Conservation (phyloP, 371 early-diverging fungal genomes). For the Batkoa obscura region DNA sequence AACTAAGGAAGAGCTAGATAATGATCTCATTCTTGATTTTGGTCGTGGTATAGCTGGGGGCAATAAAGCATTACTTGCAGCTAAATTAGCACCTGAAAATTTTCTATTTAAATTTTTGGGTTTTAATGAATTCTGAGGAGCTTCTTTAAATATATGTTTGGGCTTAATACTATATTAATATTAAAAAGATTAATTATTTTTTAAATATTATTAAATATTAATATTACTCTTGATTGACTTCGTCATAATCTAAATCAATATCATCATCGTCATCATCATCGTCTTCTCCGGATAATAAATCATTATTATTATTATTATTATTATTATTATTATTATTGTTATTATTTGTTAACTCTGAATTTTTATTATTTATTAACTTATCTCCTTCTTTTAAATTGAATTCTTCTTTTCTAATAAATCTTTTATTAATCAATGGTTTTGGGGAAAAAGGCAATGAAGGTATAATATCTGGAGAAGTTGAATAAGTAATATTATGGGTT, state of each 20-base stretch:
- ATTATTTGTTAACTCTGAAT: no score
- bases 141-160: background rate
- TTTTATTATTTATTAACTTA: no score
- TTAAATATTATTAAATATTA: no score
- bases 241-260: slow-evolving; percentile 31
- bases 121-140: background rate
- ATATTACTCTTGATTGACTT: slow-evolving; percentile 19
- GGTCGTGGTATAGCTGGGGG: background rate
- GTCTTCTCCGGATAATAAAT: no score
- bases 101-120: background rate
- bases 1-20: slow-evolving; percentile 3
- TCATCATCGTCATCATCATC: slow-evolving; percentile 19
- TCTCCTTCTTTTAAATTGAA: no score
- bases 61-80: background rate
- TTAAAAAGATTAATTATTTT: background rate
- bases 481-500: no score
- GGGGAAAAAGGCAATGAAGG: no score
- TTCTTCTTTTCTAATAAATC: no score
- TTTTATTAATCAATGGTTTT: no score
- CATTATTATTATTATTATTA: no score
- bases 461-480: no score
- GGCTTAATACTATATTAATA: background rate
- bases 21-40: slow-evolving; percentile 6
- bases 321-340: no score
- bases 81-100: slow-evolving; percentile 3